These are phyloP conservation scores for Rhodotorula sp. DNA, from an alignment of 1,284 basidiomycete species.

Conservation along the genomic window DNA sequence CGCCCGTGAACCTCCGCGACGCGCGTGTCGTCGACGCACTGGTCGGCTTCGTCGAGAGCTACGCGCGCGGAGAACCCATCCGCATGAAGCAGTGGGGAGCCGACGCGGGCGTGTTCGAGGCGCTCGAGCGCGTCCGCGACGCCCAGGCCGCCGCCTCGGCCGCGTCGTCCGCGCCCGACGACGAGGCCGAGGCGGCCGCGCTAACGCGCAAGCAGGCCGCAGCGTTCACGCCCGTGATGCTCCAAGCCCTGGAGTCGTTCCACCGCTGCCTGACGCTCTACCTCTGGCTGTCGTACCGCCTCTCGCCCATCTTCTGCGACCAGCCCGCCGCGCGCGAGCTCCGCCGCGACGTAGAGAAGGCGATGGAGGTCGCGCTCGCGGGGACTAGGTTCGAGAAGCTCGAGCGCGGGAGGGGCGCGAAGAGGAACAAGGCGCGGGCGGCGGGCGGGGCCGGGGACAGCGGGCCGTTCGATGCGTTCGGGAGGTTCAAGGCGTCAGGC, in stretches of 20 bases:
- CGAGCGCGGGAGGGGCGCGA: constrained; percentile 17
- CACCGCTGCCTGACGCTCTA: constrained; percentile 83
- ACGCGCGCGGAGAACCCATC: constrained; percentile 52
- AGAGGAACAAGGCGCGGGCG: constrained; percentile 25
- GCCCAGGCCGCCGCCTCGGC: constrained; percentile 4
- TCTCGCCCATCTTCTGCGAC: constrained; percentile 70
- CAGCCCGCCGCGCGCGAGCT: constrained; percentile 55
- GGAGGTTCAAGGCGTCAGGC: background rate
- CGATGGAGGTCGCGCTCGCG: constrained; percentile 48
- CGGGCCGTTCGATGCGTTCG: background rate
- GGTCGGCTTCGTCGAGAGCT: constrained; percentile 51
- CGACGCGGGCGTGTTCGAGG: constrained; percentile 54
- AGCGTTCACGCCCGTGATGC: constrained; percentile 19
- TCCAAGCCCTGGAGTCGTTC: constrained; percentile 68
- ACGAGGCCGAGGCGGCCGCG: background rate
- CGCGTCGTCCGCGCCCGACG: too few species aligned
- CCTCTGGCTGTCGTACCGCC: constrained; percentile 82
- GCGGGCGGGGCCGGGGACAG: background rate
- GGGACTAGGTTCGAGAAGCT: constrained; percentile 48
- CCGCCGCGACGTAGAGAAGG: constrained; percentile 35
- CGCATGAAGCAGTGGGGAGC: constrained; percentile 51
- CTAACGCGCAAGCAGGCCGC: background rate
- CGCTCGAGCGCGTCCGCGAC: constrained; percentile 52
- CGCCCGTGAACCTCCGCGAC: constrained; percentile 57
- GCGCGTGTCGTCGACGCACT: constrained; percentile 52